These are phyloP conservation scores for Scheffersomyces illinoinensis DNA, from an alignment of 1,139 yeast species.

Conservation along the genomic window DNA sequence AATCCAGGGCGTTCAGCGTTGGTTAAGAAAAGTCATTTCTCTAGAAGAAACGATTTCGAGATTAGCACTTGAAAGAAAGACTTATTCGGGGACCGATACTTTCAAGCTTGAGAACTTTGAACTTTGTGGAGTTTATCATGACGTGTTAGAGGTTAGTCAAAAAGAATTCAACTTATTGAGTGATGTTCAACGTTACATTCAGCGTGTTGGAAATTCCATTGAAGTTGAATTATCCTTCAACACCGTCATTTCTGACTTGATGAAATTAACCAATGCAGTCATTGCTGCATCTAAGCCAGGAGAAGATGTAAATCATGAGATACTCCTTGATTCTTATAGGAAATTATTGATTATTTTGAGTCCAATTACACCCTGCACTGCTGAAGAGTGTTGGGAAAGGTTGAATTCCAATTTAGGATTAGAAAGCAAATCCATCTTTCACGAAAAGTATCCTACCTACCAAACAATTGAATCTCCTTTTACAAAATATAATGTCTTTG, in stretches of 20 bases:
- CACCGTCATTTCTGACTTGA: slow-evolving; percentile 84
- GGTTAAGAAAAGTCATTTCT: slow-evolving; percentile 68
- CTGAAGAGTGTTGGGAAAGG: slow-evolving; percentile 81
- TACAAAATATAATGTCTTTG: slow-evolving; percentile 52
- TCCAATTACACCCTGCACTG: slow-evolving; percentile 77
- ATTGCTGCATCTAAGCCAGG: slow-evolving; percentile 33
- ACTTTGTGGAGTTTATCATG: slow-evolving; percentile 20
- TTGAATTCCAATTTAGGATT: slow-evolving; percentile 31
- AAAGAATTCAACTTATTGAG: slow-evolving; percentile 60
- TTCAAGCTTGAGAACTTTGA: slow-evolving; percentile 13
- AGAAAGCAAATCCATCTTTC: slow-evolving; percentile 47
- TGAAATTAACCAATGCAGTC: slow-evolving; percentile 74
- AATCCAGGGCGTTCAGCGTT: slow-evolving; percentile 83
- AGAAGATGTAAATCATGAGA: slow-evolving; percentile 24
- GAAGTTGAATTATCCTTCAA: slow-evolving; percentile 65
- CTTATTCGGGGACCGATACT: background rate
- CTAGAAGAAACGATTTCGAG: slow-evolving; percentile 17
- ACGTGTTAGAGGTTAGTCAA: slow-evolving; percentile 27
- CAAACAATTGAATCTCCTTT: slow-evolving; percentile 37
- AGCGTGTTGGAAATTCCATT: slow-evolving; percentile 58
- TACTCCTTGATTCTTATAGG: slow-evolving; percentile 43
- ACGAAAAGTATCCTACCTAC: slow-evolving; percentile 52
- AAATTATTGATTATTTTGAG: slow-evolving; percentile 60
- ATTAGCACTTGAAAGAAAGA: background rate
- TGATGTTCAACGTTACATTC: slow-evolving; percentile 50